Conservation (phyloP, 257 asterid species). For the Nicotiana sylvestris region DNA sequence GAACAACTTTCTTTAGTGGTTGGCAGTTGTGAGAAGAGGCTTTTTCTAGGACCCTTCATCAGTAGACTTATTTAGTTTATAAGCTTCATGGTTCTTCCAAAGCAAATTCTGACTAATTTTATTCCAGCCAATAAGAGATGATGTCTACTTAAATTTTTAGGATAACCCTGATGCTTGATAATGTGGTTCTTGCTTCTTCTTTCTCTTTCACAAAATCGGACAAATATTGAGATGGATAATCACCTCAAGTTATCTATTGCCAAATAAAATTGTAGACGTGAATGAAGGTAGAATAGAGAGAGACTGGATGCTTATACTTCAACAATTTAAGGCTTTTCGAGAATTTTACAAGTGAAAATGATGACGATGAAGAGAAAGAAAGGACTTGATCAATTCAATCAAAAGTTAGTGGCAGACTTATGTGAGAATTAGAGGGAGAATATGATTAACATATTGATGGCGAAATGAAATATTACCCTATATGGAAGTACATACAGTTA, state of each 20-base stretch:
- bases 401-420: not conserved
- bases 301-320: not conserved
- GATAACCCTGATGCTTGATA: not conserved
- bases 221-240: not conserved
- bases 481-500: not conserved
- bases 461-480: not conserved
- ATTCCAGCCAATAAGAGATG: not conserved
- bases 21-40: not conserved
- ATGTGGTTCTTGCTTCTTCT: not conserved
- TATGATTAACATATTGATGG: not conserved
- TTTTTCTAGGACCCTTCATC: not conserved
- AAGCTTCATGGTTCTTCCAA: not conserved
- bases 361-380: not conserved
- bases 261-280: not conserved
- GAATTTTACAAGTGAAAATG: not conserved
- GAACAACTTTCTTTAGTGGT: not conserved
- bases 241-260: not conserved
- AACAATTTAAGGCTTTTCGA: not conserved
- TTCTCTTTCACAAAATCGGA: not conserved
- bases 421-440: not conserved
- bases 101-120: not conserved
- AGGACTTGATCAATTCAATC: not conserved
- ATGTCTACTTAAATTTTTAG: not conserved
- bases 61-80: not conserved
- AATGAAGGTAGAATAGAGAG: not conserved